A percentile compares a stretch with the other conserved stretches of the same genome.
These are phyloP conservation scores for Cyclotella baltica DNA, from an alignment of 108 stramenopile species.

Conservation along the genomic window DNA sequence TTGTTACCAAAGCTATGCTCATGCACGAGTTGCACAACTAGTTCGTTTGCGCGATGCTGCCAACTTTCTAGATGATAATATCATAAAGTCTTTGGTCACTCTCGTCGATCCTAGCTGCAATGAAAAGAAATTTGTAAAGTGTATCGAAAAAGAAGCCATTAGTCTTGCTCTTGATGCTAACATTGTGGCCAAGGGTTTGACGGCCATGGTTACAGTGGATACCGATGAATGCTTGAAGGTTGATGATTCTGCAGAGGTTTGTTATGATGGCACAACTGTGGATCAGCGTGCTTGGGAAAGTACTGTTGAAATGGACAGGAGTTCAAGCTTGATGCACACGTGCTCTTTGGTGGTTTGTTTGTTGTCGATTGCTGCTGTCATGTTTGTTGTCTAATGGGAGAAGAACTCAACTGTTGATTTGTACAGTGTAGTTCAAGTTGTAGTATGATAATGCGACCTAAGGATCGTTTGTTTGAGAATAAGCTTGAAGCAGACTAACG, in stretches of 20 bases:
- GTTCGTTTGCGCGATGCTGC: slow-evolving; percentile 12
- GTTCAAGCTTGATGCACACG: not conserved
- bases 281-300: slow-evolving; percentile 1
- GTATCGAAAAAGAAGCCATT: slow-evolving; percentile 13
- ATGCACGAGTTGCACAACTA: slow-evolving; percentile 14
- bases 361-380: not conserved
- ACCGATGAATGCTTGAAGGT: slow-evolving; percentile 1
- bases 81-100: slow-evolving; percentile 8
- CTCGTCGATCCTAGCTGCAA: slow-evolving; percentile 1
- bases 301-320: not conserved
- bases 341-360: too few species aligned
- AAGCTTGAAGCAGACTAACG: too few species aligned
- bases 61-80: slow-evolving; percentile 12
- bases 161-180: slow-evolving; percentile 11
- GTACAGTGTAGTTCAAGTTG: too few species aligned
- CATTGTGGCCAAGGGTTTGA: slow-evolving; percentile 22
- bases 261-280: slow-evolving; percentile 18
- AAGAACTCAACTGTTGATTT: too few species aligned
- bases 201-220: slow-evolving; percentile 24
- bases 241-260: slow-evolving; percentile 15
- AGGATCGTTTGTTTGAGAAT: too few species aligned
- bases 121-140: slow-evolving; percentile 6
- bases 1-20: slow-evolving; percentile 27
- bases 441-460: too few species aligned
- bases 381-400: not conserved